Conservation (phyloP, 495 filamentous ascomycete genomes). For the Trichoderma orchidacearum region DNA sequence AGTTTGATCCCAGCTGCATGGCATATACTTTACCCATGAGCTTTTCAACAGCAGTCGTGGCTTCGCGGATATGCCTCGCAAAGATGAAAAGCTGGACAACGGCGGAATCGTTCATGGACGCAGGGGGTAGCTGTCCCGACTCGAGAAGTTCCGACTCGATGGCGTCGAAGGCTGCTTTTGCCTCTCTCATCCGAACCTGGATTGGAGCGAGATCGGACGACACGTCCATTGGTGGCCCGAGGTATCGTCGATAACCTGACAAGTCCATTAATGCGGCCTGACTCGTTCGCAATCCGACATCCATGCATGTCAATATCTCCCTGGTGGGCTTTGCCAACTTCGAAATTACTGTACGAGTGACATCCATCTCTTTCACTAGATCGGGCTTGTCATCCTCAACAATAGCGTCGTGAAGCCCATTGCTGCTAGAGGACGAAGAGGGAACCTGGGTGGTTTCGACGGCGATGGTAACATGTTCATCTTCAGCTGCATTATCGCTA, state of each 20-base stretch:
- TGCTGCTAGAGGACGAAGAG: neutral
- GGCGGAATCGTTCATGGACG: slow-evolving; percentile 15
- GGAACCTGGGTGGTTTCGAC: neutral
- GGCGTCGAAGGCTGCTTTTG: slow-evolving; percentile 14
- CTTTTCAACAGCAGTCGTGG: slow-evolving; percentile 29
- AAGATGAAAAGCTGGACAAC: slow-evolving; percentile 42
- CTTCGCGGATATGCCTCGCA: slow-evolving; percentile 39
- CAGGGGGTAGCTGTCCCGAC: neutral
- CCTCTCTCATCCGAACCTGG: slow-evolving; percentile 17
- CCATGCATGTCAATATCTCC: slow-evolving; percentile 31
- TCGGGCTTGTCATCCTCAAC: neutral
- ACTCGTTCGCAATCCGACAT: slow-evolving; percentile 22
- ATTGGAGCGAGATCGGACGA: slow-evolving; percentile 20
- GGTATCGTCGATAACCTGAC: slow-evolving; percentile 23
- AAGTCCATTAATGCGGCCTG: slow-evolving; percentile 35
- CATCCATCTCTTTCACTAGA: neutral
- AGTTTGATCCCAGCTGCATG: slow-evolving; percentile 26
- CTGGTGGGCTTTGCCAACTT: slow-evolving; percentile 30
- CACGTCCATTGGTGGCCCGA: slow-evolving; percentile 19
- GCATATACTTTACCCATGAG: slow-evolving; percentile 29
- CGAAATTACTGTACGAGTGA: slow-evolving; percentile 3
- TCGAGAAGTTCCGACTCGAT: slow-evolving; percentile 21
- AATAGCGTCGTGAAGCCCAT: neutral
- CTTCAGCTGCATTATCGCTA: slow-evolving; percentile 6
- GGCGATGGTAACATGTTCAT: neutral